Conservation (phyloP, 2,329 filamentous ascomycete genomes). For the Alternaria sp. region DNA sequence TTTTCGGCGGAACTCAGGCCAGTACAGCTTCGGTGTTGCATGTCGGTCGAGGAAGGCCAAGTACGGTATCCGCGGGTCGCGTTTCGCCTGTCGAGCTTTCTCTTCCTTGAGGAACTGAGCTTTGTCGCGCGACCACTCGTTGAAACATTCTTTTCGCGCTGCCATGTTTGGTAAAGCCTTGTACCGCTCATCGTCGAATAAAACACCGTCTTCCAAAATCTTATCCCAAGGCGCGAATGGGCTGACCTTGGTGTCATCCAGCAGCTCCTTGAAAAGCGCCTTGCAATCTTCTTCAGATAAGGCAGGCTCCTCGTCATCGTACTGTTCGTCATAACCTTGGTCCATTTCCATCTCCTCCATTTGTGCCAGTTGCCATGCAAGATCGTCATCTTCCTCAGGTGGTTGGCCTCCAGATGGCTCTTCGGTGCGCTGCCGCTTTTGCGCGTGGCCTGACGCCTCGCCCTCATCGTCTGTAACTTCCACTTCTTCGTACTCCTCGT, state of each 20-base stretch:
- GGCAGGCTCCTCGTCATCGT: slow-evolving; percentile 72
- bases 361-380: slow-evolving; percentile 86
- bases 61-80: slow-evolving; percentile 84
- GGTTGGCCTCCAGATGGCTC: slow-evolving; percentile 55
- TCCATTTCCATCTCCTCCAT: slow-evolving; percentile 86
- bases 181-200: slow-evolving; percentile 88
- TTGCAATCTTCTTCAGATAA: slow-evolving; percentile 79
- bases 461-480: slow-evolving; percentile 71
- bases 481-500: slow-evolving; percentile 79
- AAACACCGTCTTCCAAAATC: slow-evolving; percentile 79
- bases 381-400: slow-evolving; percentile 90
- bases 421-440: slow-evolving; percentile 60
- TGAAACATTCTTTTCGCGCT: slow-evolving; percentile 81
- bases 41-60: slow-evolving; percentile 80
- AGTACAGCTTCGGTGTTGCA: slow-evolving; percentile 91
- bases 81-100: slow-evolving; percentile 78
- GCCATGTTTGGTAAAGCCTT: slow-evolving; percentile 83
- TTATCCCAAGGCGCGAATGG: slow-evolving; percentile 94
- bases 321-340: slow-evolving; percentile 74
- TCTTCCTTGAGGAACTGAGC: slow-evolving; percentile 76
- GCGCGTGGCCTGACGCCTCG: slow-evolving; percentile 54
- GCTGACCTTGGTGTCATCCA: slow-evolving; percentile 82
- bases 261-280: slow-evolving; percentile 82
- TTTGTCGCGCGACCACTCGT: slow-evolving; percentile 80
- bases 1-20: slow-evolving; percentile 95